phyloP scores from a whole-genome alignment of 2,329 filamentous ascomycete genomes.

The Tolypocladium nubicola region DNA sequence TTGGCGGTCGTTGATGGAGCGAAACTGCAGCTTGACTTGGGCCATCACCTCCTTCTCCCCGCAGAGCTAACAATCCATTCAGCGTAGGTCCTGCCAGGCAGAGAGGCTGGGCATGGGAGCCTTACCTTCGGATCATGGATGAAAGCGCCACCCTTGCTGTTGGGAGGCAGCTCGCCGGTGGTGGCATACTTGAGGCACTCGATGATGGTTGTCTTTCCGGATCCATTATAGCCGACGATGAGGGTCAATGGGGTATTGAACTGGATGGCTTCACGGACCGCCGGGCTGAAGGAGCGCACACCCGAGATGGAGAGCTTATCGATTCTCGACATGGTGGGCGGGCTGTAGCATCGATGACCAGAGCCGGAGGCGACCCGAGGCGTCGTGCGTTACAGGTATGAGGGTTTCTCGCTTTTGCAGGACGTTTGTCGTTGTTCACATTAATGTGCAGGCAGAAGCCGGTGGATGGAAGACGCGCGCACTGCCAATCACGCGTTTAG shows the following conservation, averaged over 20 bases:
- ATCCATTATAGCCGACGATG: conserved; percentile 95
- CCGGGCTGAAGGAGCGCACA: conserved; percentile 74
- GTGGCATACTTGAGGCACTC: conserved; percentile 98
- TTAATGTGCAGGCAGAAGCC: background rate
- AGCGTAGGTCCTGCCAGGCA: background rate
- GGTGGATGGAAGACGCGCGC: background rate
- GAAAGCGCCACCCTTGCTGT: conserved; percentile 83
- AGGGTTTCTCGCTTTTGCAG: background rate
- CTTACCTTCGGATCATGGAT: conserved; percentile 87
- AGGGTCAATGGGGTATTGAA: conserved; percentile 88
- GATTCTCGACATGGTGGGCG: conserved; percentile 58
- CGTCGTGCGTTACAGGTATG: background rate
- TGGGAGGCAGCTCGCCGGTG: conserved; percentile 84
- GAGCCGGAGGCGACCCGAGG: background rate
- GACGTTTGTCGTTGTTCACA: background rate
- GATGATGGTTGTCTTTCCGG: conserved; percentile 97
- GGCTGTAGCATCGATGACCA: background rate
- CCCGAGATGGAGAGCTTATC: conserved; percentile 83
- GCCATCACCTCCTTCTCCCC: conserved; percentile 84
- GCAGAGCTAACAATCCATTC: conserved; percentile 40
- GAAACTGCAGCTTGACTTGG: conserved; percentile 85
- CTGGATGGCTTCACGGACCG: conserved; percentile 64
- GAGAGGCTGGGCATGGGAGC: background rate
- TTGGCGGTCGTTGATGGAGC: conserved; percentile 62
- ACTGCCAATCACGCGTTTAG: background rate